A percentile compares a stretch with the other conserved stretches of the same genome.
These are phyloP conservation scores for Aspergillus puulaauensis DNA, from an alignment of 2,329 filamentous ascomycete genomes.

Conservation along the genomic window DNA sequence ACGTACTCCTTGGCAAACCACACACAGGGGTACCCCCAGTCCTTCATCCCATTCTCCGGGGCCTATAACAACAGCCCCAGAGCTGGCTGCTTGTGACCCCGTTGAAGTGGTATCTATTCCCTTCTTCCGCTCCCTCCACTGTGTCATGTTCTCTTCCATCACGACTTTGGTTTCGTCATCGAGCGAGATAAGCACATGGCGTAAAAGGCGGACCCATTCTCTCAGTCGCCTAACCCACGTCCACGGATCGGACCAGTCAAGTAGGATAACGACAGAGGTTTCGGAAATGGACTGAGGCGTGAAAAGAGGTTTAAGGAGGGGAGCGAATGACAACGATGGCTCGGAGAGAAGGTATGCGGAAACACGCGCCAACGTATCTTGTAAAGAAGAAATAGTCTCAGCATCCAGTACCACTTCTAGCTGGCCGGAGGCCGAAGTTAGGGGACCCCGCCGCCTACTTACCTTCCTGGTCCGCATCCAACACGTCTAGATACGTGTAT, in stretches of 20 bases:
- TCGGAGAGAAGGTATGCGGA: slow-evolving; percentile 87
- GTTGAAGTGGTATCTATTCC: slow-evolving; percentile 59
- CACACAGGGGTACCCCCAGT: slow-evolving; percentile 79
- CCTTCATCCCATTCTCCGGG: slow-evolving; percentile 93
- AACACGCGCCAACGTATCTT: slow-evolving; percentile 81
- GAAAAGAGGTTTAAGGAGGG: slow-evolving; percentile 78
- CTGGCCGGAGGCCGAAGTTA: neutral
- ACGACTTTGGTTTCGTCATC: slow-evolving; percentile 74
- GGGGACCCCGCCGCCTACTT: slow-evolving; percentile 10
- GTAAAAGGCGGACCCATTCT: slow-evolving; percentile 84
- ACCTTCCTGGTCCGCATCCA: slow-evolving; percentile 94
- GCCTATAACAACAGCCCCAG: slow-evolving; percentile 70
- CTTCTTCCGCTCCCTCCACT: slow-evolving; percentile 74
- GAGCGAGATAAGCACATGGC: slow-evolving; percentile 71
- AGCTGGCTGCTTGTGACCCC: slow-evolving; percentile 54
- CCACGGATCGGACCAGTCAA: slow-evolving; percentile 95
- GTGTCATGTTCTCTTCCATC: slow-evolving; percentile 81
- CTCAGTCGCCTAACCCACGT: slow-evolving; percentile 85
- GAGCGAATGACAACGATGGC: slow-evolving; percentile 77
- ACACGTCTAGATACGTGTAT: slow-evolving; percentile 92
- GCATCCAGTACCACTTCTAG: neutral
- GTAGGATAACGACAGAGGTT: slow-evolving; percentile 83
- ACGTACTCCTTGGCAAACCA: slow-evolving; percentile 91
- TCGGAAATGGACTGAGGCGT: slow-evolving; percentile 81
- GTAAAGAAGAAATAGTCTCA: neutral